phyloP scores from a whole-genome alignment of 2,329 filamentous ascomycete genomes.

The Aspergillus proliferans region DNA sequence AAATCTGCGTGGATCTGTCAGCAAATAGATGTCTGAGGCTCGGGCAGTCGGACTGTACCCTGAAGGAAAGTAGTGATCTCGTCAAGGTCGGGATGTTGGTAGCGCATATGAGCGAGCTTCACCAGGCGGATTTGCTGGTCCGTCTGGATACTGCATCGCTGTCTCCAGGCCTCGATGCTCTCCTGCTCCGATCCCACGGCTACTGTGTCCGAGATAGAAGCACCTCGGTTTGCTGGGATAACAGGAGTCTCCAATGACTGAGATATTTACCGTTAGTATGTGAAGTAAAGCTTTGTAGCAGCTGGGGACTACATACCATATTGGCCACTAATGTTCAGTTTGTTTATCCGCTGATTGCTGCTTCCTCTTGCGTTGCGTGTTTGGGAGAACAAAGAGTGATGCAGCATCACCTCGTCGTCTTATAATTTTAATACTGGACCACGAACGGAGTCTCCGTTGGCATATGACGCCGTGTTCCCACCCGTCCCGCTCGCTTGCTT shows the following conservation, averaged over 20 bases:
- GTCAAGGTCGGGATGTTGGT: conserved; percentile 48
- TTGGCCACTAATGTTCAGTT: neutral
- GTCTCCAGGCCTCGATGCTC: conserved; percentile 9
- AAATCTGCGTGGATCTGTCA: conserved; percentile 17
- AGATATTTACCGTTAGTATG: neutral
- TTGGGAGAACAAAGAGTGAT: too few relatives aligned
- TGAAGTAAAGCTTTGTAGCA: neutral
- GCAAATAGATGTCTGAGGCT: neutral
- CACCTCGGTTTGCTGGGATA: neutral
- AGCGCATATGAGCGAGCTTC: conserved; percentile 49
- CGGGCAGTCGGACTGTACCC: conserved; percentile 1
- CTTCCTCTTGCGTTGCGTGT: too few relatives aligned
- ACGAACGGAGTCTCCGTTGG: too few relatives aligned
- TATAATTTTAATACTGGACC: too few relatives aligned
- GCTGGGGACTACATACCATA: neutral
- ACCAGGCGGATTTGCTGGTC: conserved; percentile 43
- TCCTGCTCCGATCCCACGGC: conserved; percentile 12
- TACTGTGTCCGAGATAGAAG: neutral
- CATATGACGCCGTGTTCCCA: too few relatives aligned
- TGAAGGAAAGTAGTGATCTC: conserved; percentile 34
- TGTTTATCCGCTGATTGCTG: too few relatives aligned
- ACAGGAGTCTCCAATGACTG: neutral
- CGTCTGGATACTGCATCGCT: conserved; percentile 33
- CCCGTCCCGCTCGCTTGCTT: too few relatives aligned
- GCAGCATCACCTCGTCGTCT: too few relatives aligned